Evolutionary conservation across 2,329 filamentous ascomycete genomes (phyloP).

Genomic region (Aspergillus awamori): DNA sequence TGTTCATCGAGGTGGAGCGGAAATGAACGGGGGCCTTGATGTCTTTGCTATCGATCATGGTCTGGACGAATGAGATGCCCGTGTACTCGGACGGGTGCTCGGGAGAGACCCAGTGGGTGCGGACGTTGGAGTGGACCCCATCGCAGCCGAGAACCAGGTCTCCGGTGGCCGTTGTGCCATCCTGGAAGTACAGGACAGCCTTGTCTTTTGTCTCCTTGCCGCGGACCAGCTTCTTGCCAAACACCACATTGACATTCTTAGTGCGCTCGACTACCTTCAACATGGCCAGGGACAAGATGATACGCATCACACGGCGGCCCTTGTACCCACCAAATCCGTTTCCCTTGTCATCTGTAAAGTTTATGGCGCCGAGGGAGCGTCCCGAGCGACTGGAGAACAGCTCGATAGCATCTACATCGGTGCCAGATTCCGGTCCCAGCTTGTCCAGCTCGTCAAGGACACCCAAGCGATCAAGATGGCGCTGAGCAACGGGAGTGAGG

Average conservation of each 20-base stretch:
- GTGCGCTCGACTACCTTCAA: conserved; percentile 41
- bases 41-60: conserved; percentile 30
- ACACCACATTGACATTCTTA: conserved; percentile 43
- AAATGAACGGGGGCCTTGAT: conserved; percentile 36
- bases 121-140: conserved; percentile 43
- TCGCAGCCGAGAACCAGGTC: conserved; percentile 46
- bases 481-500: conserved; percentile 48
- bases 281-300: conserved; percentile 46
- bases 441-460: conserved; percentile 42
- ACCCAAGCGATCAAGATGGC: conserved; percentile 47
- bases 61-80: conserved; percentile 44
- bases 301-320: conserved; percentile 46
- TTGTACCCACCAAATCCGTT: conserved; percentile 46
- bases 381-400: conserved; percentile 47
- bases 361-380: conserved; percentile 39
- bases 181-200: conserved; percentile 42
- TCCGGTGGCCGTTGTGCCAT: conserved; percentile 37
- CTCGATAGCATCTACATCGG: conserved; percentile 46
- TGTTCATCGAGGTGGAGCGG: conserved; percentile 43
- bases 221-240: conserved; percentile 44
- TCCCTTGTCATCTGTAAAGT: conserved; percentile 42
- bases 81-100: conserved; percentile 41
- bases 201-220: conserved; percentile 37
- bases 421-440: conserved; percentile 43
- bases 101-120: conserved; percentile 40